Conservation (phyloP, 2,329 filamentous ascomycete genomes). For the Fusarium sp. region DNA sequence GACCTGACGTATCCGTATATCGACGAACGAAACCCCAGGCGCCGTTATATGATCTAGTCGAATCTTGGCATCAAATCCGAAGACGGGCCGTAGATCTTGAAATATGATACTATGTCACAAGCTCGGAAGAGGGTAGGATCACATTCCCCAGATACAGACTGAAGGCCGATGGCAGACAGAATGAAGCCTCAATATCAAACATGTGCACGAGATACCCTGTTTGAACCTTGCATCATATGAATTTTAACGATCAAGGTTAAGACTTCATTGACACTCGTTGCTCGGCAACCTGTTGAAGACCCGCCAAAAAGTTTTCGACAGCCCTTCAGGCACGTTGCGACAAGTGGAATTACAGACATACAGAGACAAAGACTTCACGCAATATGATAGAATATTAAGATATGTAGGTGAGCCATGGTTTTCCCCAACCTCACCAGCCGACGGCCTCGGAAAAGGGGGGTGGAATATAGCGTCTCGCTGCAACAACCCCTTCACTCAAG, state of each 20-base stretch:
- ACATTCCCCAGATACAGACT: constrained; percentile 9
- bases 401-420: constrained; percentile 85
- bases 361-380: not conserved
- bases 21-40: constrained; percentile 23
- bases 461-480: constrained; percentile 85
- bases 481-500: constrained; percentile 72
- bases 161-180: constrained; percentile 3
- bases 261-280: not conserved
- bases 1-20: not conserved
- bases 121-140: not conserved
- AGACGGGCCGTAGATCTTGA: constrained; percentile 31
- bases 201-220: not conserved
- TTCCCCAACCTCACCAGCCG: constrained; percentile 88
- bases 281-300: not conserved
- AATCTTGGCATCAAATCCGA: constrained; percentile 31
- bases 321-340: no score
- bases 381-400: constrained; percentile 9
- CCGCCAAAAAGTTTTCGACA: not conserved
- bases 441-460: constrained; percentile 90
- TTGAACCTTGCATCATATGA: not conserved
- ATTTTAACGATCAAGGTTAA: not conserved
- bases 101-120: not conserved
- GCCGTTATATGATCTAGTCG: constrained; percentile 20
- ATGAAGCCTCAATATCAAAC: not conserved
- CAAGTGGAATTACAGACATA: not conserved